Base-by-base conservation (phyloP, 352 stramenopile species). In the Elongisporangium senticosum region DNA sequence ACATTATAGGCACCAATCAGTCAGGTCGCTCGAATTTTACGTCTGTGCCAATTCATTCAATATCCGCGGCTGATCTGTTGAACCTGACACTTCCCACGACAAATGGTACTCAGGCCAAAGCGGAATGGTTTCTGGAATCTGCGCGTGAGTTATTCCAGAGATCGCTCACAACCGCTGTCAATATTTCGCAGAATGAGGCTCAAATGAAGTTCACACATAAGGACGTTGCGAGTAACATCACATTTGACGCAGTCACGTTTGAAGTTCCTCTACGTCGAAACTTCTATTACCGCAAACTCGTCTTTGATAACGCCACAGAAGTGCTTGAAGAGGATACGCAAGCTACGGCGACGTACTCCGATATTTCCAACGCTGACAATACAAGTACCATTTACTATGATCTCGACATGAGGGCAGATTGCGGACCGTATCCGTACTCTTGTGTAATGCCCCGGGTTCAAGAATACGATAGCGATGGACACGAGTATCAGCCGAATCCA, bases 201-300 rank as follows among this genome's bases (percentile, higher is more conserved):
- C 4, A 6, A 43, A 43, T 43, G 33, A 17, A 43, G 33, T 43
- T 43, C 11, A 43, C 33, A 17, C 33, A 43, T 10, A 37, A 37
- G 26, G 26, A 37, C 8, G 26, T 37, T 5, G 8, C 26, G 5
- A 11, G 11, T 6, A 59, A 74, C 53, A 64, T 78, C 28, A 55
- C 59, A 6, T 80, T 76, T 54, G 72, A 80, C 17, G 64, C 61
- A 15, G 61, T 78, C 49, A 78, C 69, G 43, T 69, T 80, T 47
- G 69, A 77, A 48, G 71, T 80, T 40, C 64, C 72, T 5, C 72
- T 71, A 4, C n/a, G 49, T 65, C 39, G 59, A 64, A 24, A 62
- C 52, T 20, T 33, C 55, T 47, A 63, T 71, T 13, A 37, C 24
- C 10, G 47, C 43, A 47, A 69, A 61, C 17, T 19, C n/a, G 49